Evolutionary conservation across 2,329 filamentous ascomycete genomes (phyloP).

Genomic region (Plenodomus tracheiphilus): DNA sequence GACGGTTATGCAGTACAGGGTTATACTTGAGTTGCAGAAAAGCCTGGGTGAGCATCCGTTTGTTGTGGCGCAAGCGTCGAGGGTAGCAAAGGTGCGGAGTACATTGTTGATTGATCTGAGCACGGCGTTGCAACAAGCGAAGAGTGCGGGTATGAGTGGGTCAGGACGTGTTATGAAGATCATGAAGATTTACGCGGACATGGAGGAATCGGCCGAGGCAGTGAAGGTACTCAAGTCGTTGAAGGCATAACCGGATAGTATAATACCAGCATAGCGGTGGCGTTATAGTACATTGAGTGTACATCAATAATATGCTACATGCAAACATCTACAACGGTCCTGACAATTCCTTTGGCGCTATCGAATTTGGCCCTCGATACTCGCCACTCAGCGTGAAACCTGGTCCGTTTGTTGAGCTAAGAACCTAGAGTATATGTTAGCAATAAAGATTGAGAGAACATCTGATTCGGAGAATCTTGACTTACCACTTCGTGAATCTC

Average conservation of each 20-base stretch:
- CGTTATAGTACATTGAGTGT: constrained; percentile 45
- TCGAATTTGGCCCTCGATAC: constrained; percentile 59
- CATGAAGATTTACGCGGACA: constrained; percentile 62
- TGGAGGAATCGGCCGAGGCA: constrained; percentile 64
- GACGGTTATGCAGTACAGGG: constrained; percentile 62
- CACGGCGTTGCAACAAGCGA: constrained; percentile 63
- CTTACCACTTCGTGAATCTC: constrained; percentile 71
- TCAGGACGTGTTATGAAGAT: constrained; percentile 56
- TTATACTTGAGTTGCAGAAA: constrained; percentile 56
- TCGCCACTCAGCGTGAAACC: constrained; percentile 85
- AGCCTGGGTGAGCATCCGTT: constrained; percentile 66
- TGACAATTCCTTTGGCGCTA: constrained; percentile 45
- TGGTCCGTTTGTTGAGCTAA: constrained; percentile 85
- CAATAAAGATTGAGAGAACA: constrained; percentile 18
- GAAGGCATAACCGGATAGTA: constrained; percentile 18
- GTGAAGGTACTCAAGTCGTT: constrained; percentile 57
- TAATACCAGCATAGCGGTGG: constrained; percentile 50
- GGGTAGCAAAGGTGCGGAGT: constrained; percentile 62
- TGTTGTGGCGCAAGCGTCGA: constrained; percentile 58
- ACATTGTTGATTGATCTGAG: constrained; percentile 68
- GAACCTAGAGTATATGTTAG: constrained; percentile 58
- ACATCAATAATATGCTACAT: constrained; percentile 32
- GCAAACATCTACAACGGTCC: constrained; percentile 34
- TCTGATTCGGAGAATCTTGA: constrained; percentile 8
- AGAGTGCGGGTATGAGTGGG: constrained; percentile 44